These are phyloP conservation scores for Trametes cubensis DNA, from an alignment of 768 basidiomycete genomes.

Conservation along the genomic window DNA sequence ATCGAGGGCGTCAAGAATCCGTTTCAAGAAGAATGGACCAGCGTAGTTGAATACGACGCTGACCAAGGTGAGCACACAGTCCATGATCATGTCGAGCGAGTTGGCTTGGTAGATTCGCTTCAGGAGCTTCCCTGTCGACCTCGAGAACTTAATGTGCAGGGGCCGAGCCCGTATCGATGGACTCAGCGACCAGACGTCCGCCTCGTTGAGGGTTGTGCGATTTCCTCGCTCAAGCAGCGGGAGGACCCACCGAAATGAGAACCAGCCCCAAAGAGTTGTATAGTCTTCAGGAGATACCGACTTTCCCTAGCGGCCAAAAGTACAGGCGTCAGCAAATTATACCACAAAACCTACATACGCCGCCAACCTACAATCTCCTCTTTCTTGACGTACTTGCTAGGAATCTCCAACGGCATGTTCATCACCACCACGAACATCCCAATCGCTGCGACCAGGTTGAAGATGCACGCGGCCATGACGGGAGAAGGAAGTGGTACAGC, in stretches of 20 bases:
- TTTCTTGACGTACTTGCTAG: conserved; percentile 51
- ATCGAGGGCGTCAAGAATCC: conserved; percentile 62
- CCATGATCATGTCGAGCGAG: conserved; percentile 54
- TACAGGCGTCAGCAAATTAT: background rate
- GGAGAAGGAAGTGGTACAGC: conserved; percentile 46
- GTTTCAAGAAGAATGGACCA: conserved; percentile 85
- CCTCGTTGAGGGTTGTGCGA: conserved; percentile 61
- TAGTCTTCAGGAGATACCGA: conserved; percentile 77
- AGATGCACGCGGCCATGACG: conserved; percentile 31
- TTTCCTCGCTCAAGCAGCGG: conserved; percentile 60
- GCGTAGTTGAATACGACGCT: conserved; percentile 79
- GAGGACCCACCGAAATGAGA: conserved; percentile 71
- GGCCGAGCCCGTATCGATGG: conserved; percentile 68
- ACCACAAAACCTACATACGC: background rate
- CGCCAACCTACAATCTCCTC: conserved; percentile 61
- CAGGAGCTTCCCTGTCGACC: conserved; percentile 44
- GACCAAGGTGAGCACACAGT: conserved; percentile 66
- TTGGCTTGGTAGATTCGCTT: conserved; percentile 49
- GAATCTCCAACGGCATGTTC: conserved; percentile 69
- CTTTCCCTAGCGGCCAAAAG: conserved; percentile 43
- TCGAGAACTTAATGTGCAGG: conserved; percentile 53
- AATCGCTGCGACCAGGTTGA: conserved; percentile 50
- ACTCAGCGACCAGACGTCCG: conserved; percentile 73
- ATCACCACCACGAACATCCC: conserved; percentile 51
- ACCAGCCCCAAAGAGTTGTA: conserved; percentile 70